Evolutionary conservation across 352 stramenopile species (phyloP).

Genomic region (Pythium graminicola): DNA sequence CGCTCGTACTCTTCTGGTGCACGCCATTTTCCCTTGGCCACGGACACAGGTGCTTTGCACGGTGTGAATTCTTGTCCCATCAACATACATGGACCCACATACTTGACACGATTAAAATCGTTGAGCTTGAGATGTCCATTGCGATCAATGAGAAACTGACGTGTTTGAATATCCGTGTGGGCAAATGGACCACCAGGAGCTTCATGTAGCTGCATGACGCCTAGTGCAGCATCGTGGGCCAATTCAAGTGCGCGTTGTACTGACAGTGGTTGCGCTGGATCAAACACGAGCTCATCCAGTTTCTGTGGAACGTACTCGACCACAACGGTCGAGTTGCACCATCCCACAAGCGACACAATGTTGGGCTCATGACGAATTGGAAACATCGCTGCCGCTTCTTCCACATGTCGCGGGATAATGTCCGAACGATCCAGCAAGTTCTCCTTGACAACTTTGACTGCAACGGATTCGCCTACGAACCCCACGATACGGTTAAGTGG

Average conservation of each 20-base stretch:
- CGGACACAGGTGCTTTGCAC: slow-evolving; percentile 52
- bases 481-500: no score
- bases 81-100: slow-evolving; percentile 37
- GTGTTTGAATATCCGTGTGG: slow-evolving; percentile 75
- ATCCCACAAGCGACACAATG: slow-evolving; percentile 62
- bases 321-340: slow-evolving; percentile 70
- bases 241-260: slow-evolving; percentile 46
- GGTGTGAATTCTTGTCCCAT: slow-evolving; percentile 35
- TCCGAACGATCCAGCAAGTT: slow-evolving; percentile 42
- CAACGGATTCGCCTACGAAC: slow-evolving; percentile 41
- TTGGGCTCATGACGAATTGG: slow-evolving; percentile 60
- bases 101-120: slow-evolving; percentile 80
- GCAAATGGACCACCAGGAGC: slow-evolving; percentile 56
- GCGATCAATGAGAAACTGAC: slow-evolving; percentile 68
- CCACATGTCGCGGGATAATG: slow-evolving; percentile 66
- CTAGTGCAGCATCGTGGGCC: slow-evolving; percentile 44
- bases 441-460: slow-evolving; percentile 65
- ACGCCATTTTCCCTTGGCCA: slow-evolving; percentile 76
- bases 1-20: slow-evolving; percentile 64
- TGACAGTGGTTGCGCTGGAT: slow-evolving; percentile 33
- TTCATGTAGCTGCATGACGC: slow-evolving; percentile 60
- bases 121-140: slow-evolving; percentile 59
- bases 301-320: slow-evolving; percentile 65
- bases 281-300: slow-evolving; percentile 57
- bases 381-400: slow-evolving; percentile 65